These are phyloP conservation scores for Barbarea vulgaris DNA, from an alignment of 345 rosid genomes.

Conservation along the genomic window DNA sequence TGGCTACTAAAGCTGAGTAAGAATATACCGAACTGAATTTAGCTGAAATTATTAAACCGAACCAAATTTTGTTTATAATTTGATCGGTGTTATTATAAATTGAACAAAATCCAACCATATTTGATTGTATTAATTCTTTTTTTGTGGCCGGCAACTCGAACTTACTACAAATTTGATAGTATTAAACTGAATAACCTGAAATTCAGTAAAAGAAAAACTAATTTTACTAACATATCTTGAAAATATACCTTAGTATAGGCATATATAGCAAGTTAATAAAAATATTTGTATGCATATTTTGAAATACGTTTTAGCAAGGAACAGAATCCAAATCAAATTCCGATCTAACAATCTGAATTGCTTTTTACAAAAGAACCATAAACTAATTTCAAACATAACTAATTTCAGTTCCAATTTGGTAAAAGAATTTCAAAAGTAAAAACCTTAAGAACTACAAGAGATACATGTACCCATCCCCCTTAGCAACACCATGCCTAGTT, in stretches of 20 bases:
- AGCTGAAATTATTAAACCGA: background rate
- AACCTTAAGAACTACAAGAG: background rate
- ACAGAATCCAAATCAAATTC: background rate
- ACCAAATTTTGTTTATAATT: background rate
- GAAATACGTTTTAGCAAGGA: background rate
- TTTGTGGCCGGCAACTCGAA: background rate
- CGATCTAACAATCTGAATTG: background rate
- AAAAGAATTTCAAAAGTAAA: background rate
- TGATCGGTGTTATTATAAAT: background rate
- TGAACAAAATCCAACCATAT: background rate
- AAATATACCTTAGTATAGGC: background rate
- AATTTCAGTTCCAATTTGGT: background rate
- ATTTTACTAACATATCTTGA: background rate
- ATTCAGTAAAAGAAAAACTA: background rate
- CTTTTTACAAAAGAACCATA: background rate
- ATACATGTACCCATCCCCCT: constrained; percentile 25
- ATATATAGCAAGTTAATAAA: background rate
- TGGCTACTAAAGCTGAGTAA: background rate
- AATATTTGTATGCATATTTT: background rate
- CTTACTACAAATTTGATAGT: background rate
- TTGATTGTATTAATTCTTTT: no score
- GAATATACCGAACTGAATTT: background rate
- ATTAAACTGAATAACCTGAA: background rate
- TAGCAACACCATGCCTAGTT: constrained; percentile 25
- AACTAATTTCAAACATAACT: background rate